Evolutionary conservation across 2,329 filamentous ascomycete species (phyloP), one percentile per base, ranked within the genome.

Genomic region (Nothophoma quercina): DNA sequence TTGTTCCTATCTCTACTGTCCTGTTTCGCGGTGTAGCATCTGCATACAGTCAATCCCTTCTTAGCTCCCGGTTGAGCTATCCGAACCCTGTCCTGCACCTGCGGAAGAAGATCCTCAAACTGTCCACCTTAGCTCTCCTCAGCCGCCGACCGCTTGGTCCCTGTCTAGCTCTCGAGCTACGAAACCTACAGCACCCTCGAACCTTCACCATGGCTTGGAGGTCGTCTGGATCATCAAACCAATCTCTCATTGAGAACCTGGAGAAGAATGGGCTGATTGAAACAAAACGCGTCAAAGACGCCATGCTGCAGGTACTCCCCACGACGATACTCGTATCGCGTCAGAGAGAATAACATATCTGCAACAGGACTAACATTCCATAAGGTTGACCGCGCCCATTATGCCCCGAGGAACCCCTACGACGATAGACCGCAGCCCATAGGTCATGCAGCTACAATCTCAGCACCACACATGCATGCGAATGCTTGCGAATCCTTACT

Each of bases 341-440:
- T 42, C 42, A 53, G 8, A 19, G n/a, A 25, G 5, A 30, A n/a
- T 30, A 22, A 51, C 5, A 15, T 12, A 3, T 30, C 15, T 19
- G 4, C 12, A 8, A 12, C 30, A 26, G 6, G 2, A 12, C 45
- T 60, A 23, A 59, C 46, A 51, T 33, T 25, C 7, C 8, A 10
- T 7, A 60, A 92, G 88, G 91, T 98, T 69, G 93, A 99, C 75
- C 86, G 95, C 56, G 92, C 85, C 0, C 85, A 98, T 75, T 98
- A 93, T 76, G 84, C 89, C 12, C 89, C 90, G 3, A 68, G 75
- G 0, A 73, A 73, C 8, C 86, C 95, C 2, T 98, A 98, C 74
- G 80, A 84, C 64, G 88, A 91, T 77, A 84, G 82, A 1, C 88
- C 88, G 0, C 88, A 90, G 71, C 71, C 80, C 53, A 89, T 91